Evolutionary conservation across 2,329 filamentous ascomycete genomes (phyloP), one percentile per base, ranked within the genome.

Genomic region (Aplosporella prunicola): DNA sequence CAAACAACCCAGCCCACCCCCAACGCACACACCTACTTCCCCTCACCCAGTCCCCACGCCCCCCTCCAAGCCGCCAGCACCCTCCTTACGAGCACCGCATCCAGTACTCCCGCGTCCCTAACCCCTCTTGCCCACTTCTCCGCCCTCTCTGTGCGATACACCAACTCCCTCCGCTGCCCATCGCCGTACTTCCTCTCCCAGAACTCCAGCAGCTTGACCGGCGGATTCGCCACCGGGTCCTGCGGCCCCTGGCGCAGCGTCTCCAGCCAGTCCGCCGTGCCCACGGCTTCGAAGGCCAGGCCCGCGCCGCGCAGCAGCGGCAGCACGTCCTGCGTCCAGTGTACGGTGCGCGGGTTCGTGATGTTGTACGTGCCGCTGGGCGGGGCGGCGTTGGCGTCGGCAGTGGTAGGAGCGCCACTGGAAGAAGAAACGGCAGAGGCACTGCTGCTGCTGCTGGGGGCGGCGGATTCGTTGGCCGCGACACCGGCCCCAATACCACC

Each of bases 251-350:
- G 39, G 10, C 48, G 46, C 11, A 55, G 38, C 23, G 43, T 38
- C 14, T 49, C 43, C 48, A 55, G 48, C 52, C 52, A 55, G 33
- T 51, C 40, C 3, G 43, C 45, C 2, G 46, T 47, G 1, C 45
- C 44, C 4, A 55, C 20, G 3, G 38, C 38, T 17, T 53, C 50
- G 18, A 56, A 56, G 8, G 27, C 2, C 1, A 55, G 28, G 0
- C 69, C 68, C 0, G 65, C 60, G 0, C 52, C 47, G n/a, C 50
- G 52, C 6, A 78, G 52, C 3, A 63, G 61, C 2, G 72, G 72
- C 0, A 78, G 60, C 2, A 78, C 51, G 34, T 74, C 67, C 0
- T 57, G 40, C 0, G 67, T 71, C 70, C 71, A 77, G 24, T 66
- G 57, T 44, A 75, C 68, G 2, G 55, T 53, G 5, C 45, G 51